Conservation (phyloP, 192 early-diverging fungal genomes). For the Coemansia reversa region DNA sequence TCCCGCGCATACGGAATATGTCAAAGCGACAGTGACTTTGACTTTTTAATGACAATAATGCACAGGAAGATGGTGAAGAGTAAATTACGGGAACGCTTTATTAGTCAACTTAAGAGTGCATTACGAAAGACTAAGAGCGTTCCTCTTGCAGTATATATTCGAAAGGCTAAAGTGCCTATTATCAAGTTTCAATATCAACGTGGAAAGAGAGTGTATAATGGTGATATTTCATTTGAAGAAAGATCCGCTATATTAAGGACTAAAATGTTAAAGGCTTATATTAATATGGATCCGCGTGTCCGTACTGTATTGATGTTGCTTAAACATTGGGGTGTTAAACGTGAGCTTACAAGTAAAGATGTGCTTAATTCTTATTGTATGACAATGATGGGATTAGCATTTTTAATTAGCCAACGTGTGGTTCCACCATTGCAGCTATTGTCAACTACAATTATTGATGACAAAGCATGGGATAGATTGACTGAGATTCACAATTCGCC, state of each 20-base stretch:
- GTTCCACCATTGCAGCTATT: conserved; percentile 46
- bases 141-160: conserved; percentile 5
- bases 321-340: conserved; percentile 29
- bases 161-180: conserved; percentile 37
- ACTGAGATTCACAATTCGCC: conserved; percentile 4
- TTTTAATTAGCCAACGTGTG: conserved; percentile 32
- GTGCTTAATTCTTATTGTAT: conserved; percentile 43
- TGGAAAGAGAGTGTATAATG: conserved; percentile 5
- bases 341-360: conserved; percentile 14
- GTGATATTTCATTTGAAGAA: conserved; percentile 35
- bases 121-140: conserved; percentile 5
- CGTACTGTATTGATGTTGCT: conserved; percentile 21
- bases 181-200: conserved; percentile 31
- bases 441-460: not conserved
- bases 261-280: conserved; percentile 14
- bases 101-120: not conserved
- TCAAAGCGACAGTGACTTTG: conserved; percentile 25
- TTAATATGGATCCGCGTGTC: conserved; percentile 29
- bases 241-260: conserved; percentile 21
- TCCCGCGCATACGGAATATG: conserved; percentile 28
- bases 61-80: not conserved
- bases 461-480: conserved; percentile 15
- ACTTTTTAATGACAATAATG: conserved; percentile 6
- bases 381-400: conserved; percentile 43
- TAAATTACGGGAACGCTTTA: not conserved